Base-by-base conservation (phyloP, 345 rosid genomes). In the Orychophragmus violaceus region DNA sequence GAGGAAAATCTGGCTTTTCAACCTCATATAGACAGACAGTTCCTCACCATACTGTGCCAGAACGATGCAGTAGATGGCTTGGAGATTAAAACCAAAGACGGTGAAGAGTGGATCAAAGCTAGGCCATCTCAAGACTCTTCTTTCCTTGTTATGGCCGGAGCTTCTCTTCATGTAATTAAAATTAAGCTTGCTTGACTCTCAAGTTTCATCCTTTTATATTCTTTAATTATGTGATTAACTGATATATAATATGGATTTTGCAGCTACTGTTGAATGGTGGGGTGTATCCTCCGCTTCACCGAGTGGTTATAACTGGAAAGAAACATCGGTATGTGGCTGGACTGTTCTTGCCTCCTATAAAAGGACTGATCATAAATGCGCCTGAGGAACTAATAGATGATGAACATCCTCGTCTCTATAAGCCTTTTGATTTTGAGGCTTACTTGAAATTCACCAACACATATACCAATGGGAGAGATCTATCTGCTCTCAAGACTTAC, bases 11-110 rank as follows among this genome's bases (percentile, higher is more conserved):
- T 76, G 4, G 89, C 81, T 1, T 37, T 70, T 25, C 33, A 27
- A 1, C 21, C 69, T 42, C 89, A 84, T 53, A 84, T 83, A 2
- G 95, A 82, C 27, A 83, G 82, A 78, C 75, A 78, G 63, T 70
- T 81, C 28, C 28, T 76, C 8, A 72, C 74, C 22, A 71, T 84
- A 29, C 80, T 56, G 66, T 80, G 83, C 30, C 85, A 83, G 53
- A 79, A 79, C 71, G 76, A 83, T 18, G 75, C 19, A n/a, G 79
- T 79, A 4, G 74, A 74, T 64, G 90, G 84, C 41, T 71, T 86
- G 39, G 80, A 84, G 68, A 64, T 86, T 3, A 37, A 75, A 58
- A 75, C 73, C 4, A 77, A 76, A 69, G 78, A 70, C 16, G 82
- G 88, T 3, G 59, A 63, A 62, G 59, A 46, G 13, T 71, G 76